These are phyloP conservation scores for Vitis labrusca DNA, from an alignment of 164 flowering plant species.

Conservation along the genomic window DNA sequence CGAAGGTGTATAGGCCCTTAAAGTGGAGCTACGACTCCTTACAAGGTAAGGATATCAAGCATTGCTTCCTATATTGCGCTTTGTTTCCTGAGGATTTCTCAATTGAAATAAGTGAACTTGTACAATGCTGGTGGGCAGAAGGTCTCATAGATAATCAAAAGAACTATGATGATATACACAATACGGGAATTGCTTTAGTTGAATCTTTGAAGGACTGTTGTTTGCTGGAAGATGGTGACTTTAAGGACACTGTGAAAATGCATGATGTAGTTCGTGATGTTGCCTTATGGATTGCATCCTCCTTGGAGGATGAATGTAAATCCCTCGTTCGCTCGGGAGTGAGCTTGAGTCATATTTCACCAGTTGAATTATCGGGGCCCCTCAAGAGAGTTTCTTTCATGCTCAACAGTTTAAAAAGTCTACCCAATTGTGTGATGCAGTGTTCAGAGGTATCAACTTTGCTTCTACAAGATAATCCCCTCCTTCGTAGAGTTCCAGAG, in stretches of 20 bases:
- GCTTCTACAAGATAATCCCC: conserved; percentile 23
- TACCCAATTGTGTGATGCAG: conserved; percentile 5
- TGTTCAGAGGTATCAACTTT: conserved; percentile 13
- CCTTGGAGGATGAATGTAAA: background rate
- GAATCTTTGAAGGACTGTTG: conserved; percentile 3
- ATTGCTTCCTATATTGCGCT: conserved; percentile 1
- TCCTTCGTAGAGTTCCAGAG: conserved; percentile 10
- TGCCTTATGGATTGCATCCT: conserved; percentile 8
- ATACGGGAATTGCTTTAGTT: background rate
- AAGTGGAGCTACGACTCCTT: conserved; percentile 8
- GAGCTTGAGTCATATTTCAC: conserved; percentile 4
- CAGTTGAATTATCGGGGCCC: background rate
- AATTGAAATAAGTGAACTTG: background rate
- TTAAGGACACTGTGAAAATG: conserved; percentile 3
- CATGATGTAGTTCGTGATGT: conserved; percentile 15
- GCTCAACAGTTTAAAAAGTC: conserved; percentile 8
- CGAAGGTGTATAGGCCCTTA: background rate
- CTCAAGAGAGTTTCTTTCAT: conserved; percentile 11
- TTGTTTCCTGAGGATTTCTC: conserved; percentile 2
- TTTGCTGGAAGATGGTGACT: conserved; percentile 2
- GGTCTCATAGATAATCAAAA: conserved; percentile 6
- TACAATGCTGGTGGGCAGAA: background rate
- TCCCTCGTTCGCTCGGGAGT: conserved; percentile 12
- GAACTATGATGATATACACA: background rate
- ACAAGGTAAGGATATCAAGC: background rate